These are phyloP conservation scores for Hypocrella siamensis DNA, from an alignment of 2,329 filamentous ascomycete species.

Conservation along the genomic window DNA sequence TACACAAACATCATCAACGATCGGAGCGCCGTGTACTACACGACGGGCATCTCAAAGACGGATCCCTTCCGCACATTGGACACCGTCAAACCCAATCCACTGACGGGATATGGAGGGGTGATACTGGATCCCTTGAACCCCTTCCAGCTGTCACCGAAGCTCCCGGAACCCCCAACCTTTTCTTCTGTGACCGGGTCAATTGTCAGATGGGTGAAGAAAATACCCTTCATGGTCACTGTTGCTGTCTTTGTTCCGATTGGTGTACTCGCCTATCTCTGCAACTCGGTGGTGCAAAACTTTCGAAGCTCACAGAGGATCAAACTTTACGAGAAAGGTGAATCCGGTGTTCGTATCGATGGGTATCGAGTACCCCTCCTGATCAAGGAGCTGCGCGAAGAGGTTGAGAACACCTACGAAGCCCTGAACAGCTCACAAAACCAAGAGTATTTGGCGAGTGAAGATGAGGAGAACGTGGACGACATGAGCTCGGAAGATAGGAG, in stretches of 20 bases:
- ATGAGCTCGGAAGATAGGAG: slow-evolving; percentile 22
- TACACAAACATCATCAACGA: slow-evolving; percentile 88
- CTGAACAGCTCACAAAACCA: slow-evolving; percentile 53
- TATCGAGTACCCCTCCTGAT: slow-evolving; percentile 67
- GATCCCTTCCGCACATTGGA: slow-evolving; percentile 62
- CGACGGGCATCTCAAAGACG: slow-evolving; percentile 58
- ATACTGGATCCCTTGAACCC: slow-evolving; percentile 56
- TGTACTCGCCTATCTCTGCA: slow-evolving; percentile 54
- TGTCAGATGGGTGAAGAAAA: slow-evolving; percentile 25
- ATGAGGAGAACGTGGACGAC: slow-evolving; percentile 25
- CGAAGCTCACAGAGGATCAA: slow-evolving; percentile 60
- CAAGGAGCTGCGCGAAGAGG: slow-evolving; percentile 57
- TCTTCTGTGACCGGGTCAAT: slow-evolving; percentile 16
- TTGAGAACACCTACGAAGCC: slow-evolving; percentile 64
- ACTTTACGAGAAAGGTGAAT: slow-evolving; percentile 56
- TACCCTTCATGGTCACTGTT: slow-evolving; percentile 51
- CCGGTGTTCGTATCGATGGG: slow-evolving; percentile 48
- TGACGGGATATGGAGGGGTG: slow-evolving; percentile 58
- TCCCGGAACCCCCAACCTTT: slow-evolving; percentile 11
- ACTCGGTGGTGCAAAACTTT: slow-evolving; percentile 61
- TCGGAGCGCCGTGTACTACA: slow-evolving; percentile 67
- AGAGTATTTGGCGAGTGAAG: slow-evolving; percentile 50
- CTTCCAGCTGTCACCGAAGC: slow-evolving; percentile 29
- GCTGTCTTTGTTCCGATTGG: slow-evolving; percentile 60
- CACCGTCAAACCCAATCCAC: slow-evolving; percentile 54